Conservation (phyloP, 2,329 filamentous ascomycete genomes). For the Pyricularia sp. region DNA sequence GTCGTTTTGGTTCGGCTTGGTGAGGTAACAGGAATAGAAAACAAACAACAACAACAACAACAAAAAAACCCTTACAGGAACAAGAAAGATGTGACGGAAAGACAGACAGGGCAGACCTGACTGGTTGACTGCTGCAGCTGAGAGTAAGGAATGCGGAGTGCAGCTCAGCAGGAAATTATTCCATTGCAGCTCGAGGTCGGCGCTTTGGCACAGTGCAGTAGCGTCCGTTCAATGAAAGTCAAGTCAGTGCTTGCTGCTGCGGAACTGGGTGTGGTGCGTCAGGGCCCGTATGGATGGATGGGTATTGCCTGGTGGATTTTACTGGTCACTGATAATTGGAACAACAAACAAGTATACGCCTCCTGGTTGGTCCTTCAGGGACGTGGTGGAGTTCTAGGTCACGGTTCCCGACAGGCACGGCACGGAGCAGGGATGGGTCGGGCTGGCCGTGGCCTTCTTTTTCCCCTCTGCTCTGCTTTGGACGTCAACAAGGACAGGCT, state of each 20-base stretch:
- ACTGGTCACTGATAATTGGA: not conserved
- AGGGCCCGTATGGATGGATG: not conserved
- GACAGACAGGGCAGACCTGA: not conserved
- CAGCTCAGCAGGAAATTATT: not conserved
- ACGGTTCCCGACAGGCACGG: not conserved
- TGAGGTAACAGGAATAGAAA: not conserved
- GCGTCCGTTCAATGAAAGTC: not conserved
- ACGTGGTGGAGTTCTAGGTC: not conserved
- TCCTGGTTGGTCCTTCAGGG: not conserved
- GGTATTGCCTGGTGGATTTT: not conserved
- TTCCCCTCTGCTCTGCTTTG: not conserved
- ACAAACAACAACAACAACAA: not conserved
- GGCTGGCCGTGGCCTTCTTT: not conserved
- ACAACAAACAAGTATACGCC: not conserved
- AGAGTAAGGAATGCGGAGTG: not conserved
- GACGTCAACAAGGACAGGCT: not conserved
- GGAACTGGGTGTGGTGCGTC: not conserved
- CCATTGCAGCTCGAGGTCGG: not conserved
- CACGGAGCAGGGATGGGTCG: not conserved
- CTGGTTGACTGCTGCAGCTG: not conserved
- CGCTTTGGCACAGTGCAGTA: constrained; percentile 2
- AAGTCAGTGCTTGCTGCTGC: constrained; percentile 1
- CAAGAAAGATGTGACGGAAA: not conserved
- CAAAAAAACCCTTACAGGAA: not conserved
- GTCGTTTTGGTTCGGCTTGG: not conserved